phyloP scores from a whole-genome alignment of 352 stramenopile species.

The Globisporangium abappressorium region DNA sequence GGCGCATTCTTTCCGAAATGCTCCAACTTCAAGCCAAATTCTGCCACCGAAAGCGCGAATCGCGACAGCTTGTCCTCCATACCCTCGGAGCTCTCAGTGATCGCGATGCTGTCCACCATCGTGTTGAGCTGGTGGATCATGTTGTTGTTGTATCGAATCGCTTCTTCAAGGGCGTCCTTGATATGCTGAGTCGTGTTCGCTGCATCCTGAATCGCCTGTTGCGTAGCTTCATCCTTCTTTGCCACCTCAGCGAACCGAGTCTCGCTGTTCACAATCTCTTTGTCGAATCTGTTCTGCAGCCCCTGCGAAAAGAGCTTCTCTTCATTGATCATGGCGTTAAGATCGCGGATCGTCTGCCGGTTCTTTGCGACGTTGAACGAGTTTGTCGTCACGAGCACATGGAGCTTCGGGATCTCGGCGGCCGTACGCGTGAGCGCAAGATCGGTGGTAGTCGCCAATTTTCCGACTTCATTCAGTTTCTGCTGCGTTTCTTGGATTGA shows the following conservation, averaged over 20 bases:
- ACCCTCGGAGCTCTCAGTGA: constrained; percentile 48
- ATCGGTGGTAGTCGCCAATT: constrained; percentile 39
- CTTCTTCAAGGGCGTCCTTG: constrained; percentile 35
- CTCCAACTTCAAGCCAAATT: constrained; percentile 55
- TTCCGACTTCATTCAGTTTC: constrained; percentile 41
- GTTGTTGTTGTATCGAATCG: constrained; percentile 50
- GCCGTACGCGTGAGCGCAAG: constrained; percentile 36
- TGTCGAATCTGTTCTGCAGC: constrained; percentile 28
- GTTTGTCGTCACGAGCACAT: constrained; percentile 35
- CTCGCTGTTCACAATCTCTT: constrained; percentile 25
- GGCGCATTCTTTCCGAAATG: constrained; percentile 33
- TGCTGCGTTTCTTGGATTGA: constrained; percentile 48
- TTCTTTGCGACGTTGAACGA: constrained; percentile 42
- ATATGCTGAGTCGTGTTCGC: constrained; percentile 22
- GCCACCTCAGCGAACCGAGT: constrained; percentile 27
- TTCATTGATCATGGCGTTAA: constrained; percentile 30
- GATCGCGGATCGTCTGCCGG: constrained; percentile 34
- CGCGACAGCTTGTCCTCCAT: constrained; percentile 59
- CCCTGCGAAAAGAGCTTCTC: constrained; percentile 24
- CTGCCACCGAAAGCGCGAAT: constrained; percentile 44
- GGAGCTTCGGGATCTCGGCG: constrained; percentile 51
- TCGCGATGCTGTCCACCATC: constrained; percentile 57
- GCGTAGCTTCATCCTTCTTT: constrained; percentile 25
- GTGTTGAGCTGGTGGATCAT: constrained; percentile 67
- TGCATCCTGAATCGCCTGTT: constrained; percentile 32